Evolutionary conservation across 805 yeast species (phyloP).

Genomic region (Sungouiozyma intestinalis): DNA sequence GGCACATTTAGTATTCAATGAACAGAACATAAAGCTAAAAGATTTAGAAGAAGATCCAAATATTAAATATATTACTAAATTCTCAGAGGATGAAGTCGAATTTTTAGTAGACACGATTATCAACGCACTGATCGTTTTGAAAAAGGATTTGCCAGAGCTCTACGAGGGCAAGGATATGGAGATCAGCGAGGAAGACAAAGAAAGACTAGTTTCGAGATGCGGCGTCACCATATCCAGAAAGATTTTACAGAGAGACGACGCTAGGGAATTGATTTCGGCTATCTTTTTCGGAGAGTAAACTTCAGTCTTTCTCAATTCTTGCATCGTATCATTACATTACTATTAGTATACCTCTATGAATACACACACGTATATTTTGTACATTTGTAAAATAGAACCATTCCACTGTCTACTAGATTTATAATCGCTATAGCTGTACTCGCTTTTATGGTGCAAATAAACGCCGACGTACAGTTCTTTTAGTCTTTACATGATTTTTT

Average conservation of each 20-base stretch:
- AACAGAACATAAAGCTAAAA: slow-evolving; percentile 18
- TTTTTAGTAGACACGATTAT: slow-evolving; percentile 42
- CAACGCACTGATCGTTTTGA: slow-evolving; percentile 44
- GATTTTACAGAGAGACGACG: slow-evolving; percentile 38
- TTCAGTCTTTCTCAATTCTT: background rate
- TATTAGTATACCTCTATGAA: background rate
- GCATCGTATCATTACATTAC: background rate
- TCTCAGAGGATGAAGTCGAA: slow-evolving; percentile 37
- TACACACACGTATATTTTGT: too few species aligned
- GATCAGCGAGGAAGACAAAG: slow-evolving; percentile 27
- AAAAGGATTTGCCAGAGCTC: slow-evolving; percentile 25
- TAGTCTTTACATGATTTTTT: background rate
- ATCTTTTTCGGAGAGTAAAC: slow-evolving; percentile 59
- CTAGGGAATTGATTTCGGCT: slow-evolving; percentile 45
- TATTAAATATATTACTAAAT: slow-evolving; percentile 15
- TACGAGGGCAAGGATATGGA: slow-evolving; percentile 29
- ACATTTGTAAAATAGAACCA: background rate
- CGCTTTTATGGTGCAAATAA: slow-evolving; percentile 27
- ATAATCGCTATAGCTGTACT: too few species aligned
- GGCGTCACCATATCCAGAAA: slow-evolving; percentile 48
- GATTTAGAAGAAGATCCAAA: slow-evolving; percentile 9
- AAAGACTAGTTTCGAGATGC: slow-evolving; percentile 44
- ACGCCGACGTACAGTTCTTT: slow-evolving; percentile 26
- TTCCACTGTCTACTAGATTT: background rate
- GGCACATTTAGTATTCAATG: slow-evolving; percentile 49